Conservation (phyloP, 306 rosid genomes). For the Prosopis cineraria region DNA sequence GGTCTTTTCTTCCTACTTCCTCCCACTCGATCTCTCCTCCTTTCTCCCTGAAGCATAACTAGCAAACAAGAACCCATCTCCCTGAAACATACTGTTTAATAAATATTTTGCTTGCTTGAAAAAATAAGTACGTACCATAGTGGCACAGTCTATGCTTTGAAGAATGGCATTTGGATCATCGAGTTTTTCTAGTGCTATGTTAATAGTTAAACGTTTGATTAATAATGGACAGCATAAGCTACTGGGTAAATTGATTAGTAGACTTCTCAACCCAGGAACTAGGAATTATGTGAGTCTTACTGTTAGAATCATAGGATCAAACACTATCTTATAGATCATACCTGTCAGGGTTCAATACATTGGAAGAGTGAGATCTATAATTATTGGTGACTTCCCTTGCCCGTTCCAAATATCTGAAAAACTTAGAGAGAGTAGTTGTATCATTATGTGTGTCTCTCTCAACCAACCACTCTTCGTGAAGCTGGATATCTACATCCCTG, state of each 20-base stretch:
- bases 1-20: neutral
- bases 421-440: constrained; percentile 47
- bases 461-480: constrained; percentile 75
- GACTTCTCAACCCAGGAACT: constrained; percentile 5
- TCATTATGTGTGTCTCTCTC: constrained; percentile 69
- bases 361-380: constrained; percentile 12
- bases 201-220: neutral
- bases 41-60: neutral
- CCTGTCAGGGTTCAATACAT: constrained; percentile 41
- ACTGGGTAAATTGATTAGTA: constrained; percentile 4
- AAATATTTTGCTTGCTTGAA: neutral
- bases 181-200: constrained; percentile 5
- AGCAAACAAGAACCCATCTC: neutral
- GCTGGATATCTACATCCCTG: constrained; percentile 77
- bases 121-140: neutral
- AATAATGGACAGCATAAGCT: neutral
- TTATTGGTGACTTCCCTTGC: constrained; percentile 36
- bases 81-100: neutral
- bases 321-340: constrained; percentile 29
- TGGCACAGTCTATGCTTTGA: neutral
- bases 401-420: constrained; percentile 60
- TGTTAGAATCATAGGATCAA: neutral
- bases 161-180: constrained; percentile 21
- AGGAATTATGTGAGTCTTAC: neutral
- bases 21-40: neutral